Percentiles rank a stretch among this genome's conserved stretches.
phyloP scores from a whole-genome alignment of 129 eudicot species.

The Artemisia annua region DNA sequence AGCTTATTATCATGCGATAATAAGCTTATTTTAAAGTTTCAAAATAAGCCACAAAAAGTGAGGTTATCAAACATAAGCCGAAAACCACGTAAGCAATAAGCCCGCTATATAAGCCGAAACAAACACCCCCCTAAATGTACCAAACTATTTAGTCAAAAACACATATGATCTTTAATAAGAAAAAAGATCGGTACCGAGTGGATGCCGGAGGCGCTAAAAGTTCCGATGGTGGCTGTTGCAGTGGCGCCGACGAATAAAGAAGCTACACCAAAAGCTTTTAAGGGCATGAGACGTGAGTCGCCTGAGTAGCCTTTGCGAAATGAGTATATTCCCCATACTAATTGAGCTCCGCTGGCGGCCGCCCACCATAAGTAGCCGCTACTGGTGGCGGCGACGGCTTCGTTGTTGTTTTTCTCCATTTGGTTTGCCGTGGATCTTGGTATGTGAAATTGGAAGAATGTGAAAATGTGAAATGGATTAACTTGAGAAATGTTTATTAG shows the following conservation, averaged over 20 bases:
- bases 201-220: constrained; percentile 65
- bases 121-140: no score
- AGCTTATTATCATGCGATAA: no score
- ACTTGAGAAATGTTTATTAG: neutral
- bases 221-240: constrained; percentile 61
- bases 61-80: neutral
- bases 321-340: constrained; percentile 53
- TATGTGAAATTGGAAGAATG: neutral
- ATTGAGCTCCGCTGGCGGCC: constrained; percentile 62
- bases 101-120: no score
- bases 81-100: neutral
- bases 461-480: neutral
- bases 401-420: constrained; percentile 33
- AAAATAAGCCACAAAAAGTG: constrained; percentile 1
- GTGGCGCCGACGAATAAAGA: constrained; percentile 84
- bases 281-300: constrained; percentile 69
- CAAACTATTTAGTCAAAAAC: no score
- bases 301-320: constrained; percentile 62
- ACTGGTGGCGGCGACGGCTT: constrained; percentile 24
- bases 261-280: constrained; percentile 87
- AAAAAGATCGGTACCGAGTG: constrained; percentile 45
- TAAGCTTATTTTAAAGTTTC: no score
- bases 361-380: constrained; percentile 64
- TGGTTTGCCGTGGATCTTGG: constrained; percentile 22
- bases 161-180: neutral